Evolutionary conservation across 108 stramenopile species (phyloP).

Genomic region (Cyclotella baltica): DNA sequence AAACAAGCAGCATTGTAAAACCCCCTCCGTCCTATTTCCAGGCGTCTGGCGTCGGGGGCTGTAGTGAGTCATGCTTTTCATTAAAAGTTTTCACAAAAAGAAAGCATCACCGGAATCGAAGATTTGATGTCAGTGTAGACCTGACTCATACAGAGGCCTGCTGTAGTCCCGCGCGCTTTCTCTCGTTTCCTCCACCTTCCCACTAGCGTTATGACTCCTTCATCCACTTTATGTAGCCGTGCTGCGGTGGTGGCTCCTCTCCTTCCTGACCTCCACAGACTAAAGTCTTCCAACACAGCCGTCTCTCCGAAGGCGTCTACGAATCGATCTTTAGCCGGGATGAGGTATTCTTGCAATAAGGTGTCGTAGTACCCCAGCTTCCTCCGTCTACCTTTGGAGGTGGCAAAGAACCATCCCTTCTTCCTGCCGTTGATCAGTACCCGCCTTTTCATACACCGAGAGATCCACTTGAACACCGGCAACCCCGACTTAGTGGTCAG

Average conservation of each 20-base stretch:
- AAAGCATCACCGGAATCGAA: not conserved
- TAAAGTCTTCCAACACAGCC: not conserved
- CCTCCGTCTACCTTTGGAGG: not conserved
- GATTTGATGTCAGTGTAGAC: not conserved
- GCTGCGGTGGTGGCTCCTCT: slow-evolving; percentile 3
- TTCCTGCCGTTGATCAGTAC: not conserved
- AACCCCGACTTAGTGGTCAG: not conserved
- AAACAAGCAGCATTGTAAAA: too few species aligned
- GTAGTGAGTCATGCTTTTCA: not conserved
- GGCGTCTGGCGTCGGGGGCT: too few species aligned
- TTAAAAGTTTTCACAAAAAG: not conserved
- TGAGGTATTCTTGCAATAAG: not conserved
- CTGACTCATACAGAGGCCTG: slow-evolving; percentile 1
- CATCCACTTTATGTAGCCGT: not conserved
- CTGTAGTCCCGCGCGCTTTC: not conserved
- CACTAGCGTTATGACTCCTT: not conserved
- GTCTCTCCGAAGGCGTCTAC: not conserved
- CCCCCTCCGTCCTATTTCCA: too few species aligned
- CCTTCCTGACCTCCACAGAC: slow-evolving; percentile 5
- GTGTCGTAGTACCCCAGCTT: slow-evolving; percentile 15
- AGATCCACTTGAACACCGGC: slow-evolving; percentile 9
- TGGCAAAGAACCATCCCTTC: slow-evolving; percentile 10
- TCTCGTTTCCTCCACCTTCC: not conserved
- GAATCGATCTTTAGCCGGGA: not conserved
- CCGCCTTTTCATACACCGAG: not conserved